Percentiles rank a stretch among this genome's conserved stretches.
Conservation (phyloP, 1,284 basidiomycete species). For the Hypsizygus ulmarius region DNA sequence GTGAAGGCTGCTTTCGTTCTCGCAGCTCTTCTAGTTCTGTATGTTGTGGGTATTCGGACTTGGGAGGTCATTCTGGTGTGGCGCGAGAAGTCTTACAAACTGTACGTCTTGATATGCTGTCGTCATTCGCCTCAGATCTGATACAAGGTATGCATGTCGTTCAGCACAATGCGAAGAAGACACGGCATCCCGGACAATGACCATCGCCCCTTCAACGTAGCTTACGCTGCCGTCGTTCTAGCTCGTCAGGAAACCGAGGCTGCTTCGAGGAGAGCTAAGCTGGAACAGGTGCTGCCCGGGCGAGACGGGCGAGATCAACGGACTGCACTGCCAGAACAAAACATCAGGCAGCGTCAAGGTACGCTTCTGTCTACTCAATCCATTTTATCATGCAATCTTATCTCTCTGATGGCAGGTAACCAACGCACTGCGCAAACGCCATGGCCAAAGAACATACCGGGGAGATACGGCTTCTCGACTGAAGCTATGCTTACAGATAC, state of each 20-base stretch:
- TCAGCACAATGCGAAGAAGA: constrained; percentile 56
- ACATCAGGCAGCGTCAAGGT: constrained; percentile 40
- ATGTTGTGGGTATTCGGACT: constrained; percentile 37
- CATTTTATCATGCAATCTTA: constrained; percentile 9
- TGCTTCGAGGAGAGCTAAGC: constrained; percentile 33
- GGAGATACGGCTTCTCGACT: constrained; percentile 21
- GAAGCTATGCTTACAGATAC: constrained; percentile 13
- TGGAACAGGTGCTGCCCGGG: constrained; percentile 22
- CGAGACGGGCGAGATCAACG: constrained; percentile 28
- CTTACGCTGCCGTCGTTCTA: constrained; percentile 66
- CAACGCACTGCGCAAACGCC: constrained; percentile 11
- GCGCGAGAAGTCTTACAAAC: constrained; percentile 56
- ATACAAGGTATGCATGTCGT: constrained; percentile 7
- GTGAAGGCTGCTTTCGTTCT: constrained; percentile 34
- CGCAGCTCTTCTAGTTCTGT: constrained; percentile 33
- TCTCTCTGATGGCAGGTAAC: constrained; percentile 9
- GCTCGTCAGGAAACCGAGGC: constrained; percentile 46
- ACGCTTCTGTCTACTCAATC: constrained; percentile 13
- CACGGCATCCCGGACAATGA: constrained; percentile 81
- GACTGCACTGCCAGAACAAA: constrained; percentile 31
- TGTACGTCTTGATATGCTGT: constrained; percentile 41
- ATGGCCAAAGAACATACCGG: constrained; percentile 18
- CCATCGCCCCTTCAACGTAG: constrained; percentile 76
- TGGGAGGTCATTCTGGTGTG: constrained; percentile 46
- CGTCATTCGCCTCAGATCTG: constrained; percentile 8